Percentiles rank a stretch among this genome's conserved stretches.
Conservation (phyloP, 2,329 filamentous ascomycete species). For the Gnomoniopsis smithogilvyi region DNA sequence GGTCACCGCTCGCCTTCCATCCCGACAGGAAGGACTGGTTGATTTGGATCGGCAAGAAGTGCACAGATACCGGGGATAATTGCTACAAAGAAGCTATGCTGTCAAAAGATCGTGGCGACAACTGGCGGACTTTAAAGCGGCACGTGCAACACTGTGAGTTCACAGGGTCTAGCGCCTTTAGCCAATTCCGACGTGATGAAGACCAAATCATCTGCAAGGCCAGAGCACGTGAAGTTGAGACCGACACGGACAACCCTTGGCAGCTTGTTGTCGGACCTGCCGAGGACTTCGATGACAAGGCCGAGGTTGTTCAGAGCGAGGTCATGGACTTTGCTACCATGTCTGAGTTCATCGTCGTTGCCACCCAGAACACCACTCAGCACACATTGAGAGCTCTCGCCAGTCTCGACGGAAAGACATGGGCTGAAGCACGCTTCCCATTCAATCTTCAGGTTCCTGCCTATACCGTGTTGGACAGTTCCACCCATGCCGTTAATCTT, state of each 20-base stretch:
- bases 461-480: slow-evolving; percentile 93
- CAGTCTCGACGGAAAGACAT: slow-evolving; percentile 79
- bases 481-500: slow-evolving; percentile 89
- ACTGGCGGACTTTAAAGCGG: slow-evolving; percentile 72
- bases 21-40: slow-evolving; percentile 84
- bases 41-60: slow-evolving; percentile 81
- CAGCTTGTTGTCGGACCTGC: slow-evolving; percentile 65
- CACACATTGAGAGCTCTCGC: slow-evolving; percentile 72
- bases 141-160: slow-evolving; percentile 85
- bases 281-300: slow-evolving; percentile 70
- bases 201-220: slow-evolving; percentile 61
- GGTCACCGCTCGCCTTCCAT: slow-evolving; percentile 69
- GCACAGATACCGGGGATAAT: slow-evolving; percentile 45
- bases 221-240: slow-evolving; percentile 59
- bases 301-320: slow-evolving; percentile 61
- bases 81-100: slow-evolving; percentile 76
- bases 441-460: slow-evolving; percentile 76
- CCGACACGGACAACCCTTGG: slow-evolving; percentile 59
- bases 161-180: slow-evolving; percentile 61
- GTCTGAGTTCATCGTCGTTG: slow-evolving; percentile 94
- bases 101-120: slow-evolving; percentile 74
- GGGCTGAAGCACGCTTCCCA: slow-evolving; percentile 83
- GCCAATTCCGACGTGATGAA: slow-evolving; percentile 40
- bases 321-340: slow-evolving; percentile 89
- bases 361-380: slow-evolving; percentile 66